Evolutionary conservation across 768 basidiomycete genomes (phyloP), one percentile per base, ranked within the genome.

Genomic region (Pulveroboletus frians): DNA sequence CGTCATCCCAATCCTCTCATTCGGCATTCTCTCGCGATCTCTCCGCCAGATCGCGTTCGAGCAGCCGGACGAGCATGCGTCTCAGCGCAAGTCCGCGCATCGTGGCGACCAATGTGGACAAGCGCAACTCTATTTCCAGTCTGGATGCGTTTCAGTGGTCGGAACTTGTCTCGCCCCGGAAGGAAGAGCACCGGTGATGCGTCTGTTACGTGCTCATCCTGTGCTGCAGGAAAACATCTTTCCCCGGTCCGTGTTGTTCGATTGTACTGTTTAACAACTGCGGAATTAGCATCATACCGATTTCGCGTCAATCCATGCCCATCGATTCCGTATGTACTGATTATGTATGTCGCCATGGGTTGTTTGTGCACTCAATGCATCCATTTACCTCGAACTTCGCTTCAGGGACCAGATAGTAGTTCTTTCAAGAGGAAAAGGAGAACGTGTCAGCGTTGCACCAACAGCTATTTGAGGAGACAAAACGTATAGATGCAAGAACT

Each of bases 1-100:
- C 83, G 3, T 85, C 86, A 3, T 83, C 83, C 2, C 73, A 76
- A 7, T 74, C 76, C 0, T 74, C 76, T n/a, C 62, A 61, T 11
- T 75, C 77, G 3, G 74, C 46, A 3, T 72, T 27, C 62, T 63
- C 52, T 9, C 64, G 52, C 40, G 76, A 74, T 53, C 57, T 70
- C 30, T 54, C 59, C 13, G 63, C 47, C 2, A 63, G 69, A 49
- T 76, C 75, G 21, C 69, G 74, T 21, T 73, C 76, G 10, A 71
- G 67, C 61, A 76, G 75, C 58, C 63, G 72, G 17, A 70, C 71
- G 30, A 67, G 72, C 45, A 49, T 70, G 31, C 66, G 67, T 32
- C 43, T 68, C 47, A 68, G 67, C 32, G 53, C 56, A 13, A 66
- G 66, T 47, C 68, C 68, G 17, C 64, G 67, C 17, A 60, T 69